phyloP scores from a whole-genome alignment of 2,329 filamentous ascomycete species.

The Ambrosiella beaveri region DNA sequence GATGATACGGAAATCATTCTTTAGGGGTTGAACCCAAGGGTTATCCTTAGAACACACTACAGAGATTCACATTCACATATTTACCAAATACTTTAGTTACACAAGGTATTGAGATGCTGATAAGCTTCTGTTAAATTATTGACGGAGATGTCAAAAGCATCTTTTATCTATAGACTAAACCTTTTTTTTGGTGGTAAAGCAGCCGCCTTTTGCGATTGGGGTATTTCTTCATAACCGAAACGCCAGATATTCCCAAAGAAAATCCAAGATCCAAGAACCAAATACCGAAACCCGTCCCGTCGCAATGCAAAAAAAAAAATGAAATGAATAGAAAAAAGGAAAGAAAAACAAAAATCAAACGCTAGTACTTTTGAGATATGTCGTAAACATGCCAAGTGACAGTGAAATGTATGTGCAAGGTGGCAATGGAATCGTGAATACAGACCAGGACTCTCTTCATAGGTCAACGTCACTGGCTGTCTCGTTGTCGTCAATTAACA shows the following conservation, averaged over 20 bases:
- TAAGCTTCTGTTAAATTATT: too few relatives aligned
- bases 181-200: too few relatives aligned
- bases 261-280: not conserved
- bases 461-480: constrained; percentile 29
- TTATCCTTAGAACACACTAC: too few relatives aligned
- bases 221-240: too few relatives aligned
- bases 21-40: too few relatives aligned
- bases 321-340: not conserved
- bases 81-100: too few relatives aligned
- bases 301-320: not conserved
- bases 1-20: too few relatives aligned
- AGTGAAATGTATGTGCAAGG: constrained; percentile 16
- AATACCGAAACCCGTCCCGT: not conserved
- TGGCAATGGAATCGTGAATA: not conserved
- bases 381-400: constrained; percentile 10
- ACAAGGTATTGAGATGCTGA: too few relatives aligned
- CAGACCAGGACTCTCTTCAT: not conserved
- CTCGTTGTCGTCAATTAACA: constrained; percentile 31
- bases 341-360: not conserved
- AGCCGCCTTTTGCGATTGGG: too few relatives aligned
- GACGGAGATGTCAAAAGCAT: too few relatives aligned
- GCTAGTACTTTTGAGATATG: not conserved
- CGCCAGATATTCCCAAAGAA: not conserved
- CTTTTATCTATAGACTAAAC: too few relatives aligned
- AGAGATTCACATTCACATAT: too few relatives aligned